Evolutionary conservation across 208 protist species (phyloP), one percentile per base, ranked within the genome.

Genomic region (Balamuthia mandrillaris): DNA sequence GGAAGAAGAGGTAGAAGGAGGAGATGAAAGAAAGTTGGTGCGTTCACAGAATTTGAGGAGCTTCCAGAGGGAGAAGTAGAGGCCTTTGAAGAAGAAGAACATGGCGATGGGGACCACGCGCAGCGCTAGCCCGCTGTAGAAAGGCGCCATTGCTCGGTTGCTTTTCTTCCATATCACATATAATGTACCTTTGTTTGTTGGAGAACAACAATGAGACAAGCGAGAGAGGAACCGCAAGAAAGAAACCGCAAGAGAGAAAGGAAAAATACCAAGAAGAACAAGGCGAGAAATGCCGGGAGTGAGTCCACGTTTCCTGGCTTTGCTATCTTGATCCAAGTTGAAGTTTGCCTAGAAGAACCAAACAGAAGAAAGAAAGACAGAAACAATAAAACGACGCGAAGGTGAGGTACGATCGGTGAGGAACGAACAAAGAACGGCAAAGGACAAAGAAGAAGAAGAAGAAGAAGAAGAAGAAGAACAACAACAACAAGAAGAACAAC

Each of bases 51-150:
- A 42, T 27, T 27, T 33, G 4, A 74, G 65, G 18, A 74, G 65
- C 37, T 29, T 14, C n/a, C 51, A 29, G 37, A 10, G 44, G 41
- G 51, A 52, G 39, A 52, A 21, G 65, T 74, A 74, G 65, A 74
- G 6, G 65, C 65, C 65, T 12, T 42, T 35, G 65, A 74, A 74
- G 65, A 74, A 74, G 39, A 52, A 74, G 65, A 52, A 74, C 65
- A 74, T 74, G 3, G 65, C 44, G 14, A 74, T 3, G 65, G 65
- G 65, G 3, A 74, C 65, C 37, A 74, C 65, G 3, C 65, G 65
- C 2, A 42, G 39, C 3, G 51, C 65, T 2, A 74, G 65, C n/a
- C 65, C 65, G 41, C 65, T 52, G 39, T 74, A 74, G 41, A 74
- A 74, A 16, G 65, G 37, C 2, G 65, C 65, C n/a, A n/a, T 42